Base-by-base conservation (phyloP, 2,329 filamentous ascomycete species). In the Fusarium fracticaudum region DNA sequence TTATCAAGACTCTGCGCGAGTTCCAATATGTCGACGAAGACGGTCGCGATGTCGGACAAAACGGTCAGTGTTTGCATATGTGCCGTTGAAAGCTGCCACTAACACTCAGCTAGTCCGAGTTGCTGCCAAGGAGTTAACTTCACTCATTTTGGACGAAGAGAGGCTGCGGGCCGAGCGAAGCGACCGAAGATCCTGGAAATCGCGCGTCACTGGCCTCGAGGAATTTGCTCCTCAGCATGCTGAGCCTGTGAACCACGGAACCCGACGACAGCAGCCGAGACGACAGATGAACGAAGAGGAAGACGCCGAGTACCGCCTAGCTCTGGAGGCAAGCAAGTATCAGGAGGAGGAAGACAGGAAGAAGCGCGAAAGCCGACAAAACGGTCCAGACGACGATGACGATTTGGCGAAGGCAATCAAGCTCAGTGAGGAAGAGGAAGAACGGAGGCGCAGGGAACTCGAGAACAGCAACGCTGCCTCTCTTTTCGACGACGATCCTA, bases 1-100 rank as follows among this genome's bases (percentile, higher is more conserved):
- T 99, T 84, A 98, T 99, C 87, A 98, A 98, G 87, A 99, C 96
- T 37, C 85, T 99, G 82, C 93, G 96, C 81, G 96, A 99, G 84
- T 99, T 99, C 79, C 93, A 96, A 81, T 97, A 98, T 82, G 90
- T 97, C 60, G 96, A 99, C 76, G 96, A 99, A 80, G 96, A 99
- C 73, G 94, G 95, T 54, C 91, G 93, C 74, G 96, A 99, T 81
- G 96, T 99, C 57, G 96, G 96, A 63, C 94, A 98, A 80, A 98
- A 98, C 85, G 96, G 96, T 98, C 86, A 77, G 91, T 84, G 33
- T 22, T 33, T 31, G 24, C 45, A 26, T 14, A 18, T 15, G 29
- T 26, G 22, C 35, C 45, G 57, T 29, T 14, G 35, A 53, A 38
- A 58, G 44, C 29, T 53, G 69, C 76, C 71, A 73, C 71, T 76